Conservation (phyloP, 257 asterid genomes). For the Primulina tabacum region DNA sequence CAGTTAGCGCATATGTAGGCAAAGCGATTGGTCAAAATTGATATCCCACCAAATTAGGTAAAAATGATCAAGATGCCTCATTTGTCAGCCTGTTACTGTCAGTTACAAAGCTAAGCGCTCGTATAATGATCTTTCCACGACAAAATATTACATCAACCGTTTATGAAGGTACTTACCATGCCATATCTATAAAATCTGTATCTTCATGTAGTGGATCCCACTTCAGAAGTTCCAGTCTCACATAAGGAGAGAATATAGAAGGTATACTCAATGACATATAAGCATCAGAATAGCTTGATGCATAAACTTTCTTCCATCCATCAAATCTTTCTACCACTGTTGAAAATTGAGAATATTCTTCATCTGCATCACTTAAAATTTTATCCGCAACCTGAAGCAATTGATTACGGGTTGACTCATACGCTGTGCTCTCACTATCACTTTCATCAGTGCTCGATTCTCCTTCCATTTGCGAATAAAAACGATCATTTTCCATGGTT, state of each 20-base stretch:
- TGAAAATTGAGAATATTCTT: slow-evolving; percentile 75
- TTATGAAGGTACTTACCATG: slow-evolving; percentile 52
- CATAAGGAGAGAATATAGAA: slow-evolving; percentile 86
- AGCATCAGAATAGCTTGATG: slow-evolving; percentile 86
- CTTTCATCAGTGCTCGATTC: slow-evolving; percentile 98
- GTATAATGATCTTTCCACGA: neutral
- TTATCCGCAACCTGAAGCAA: slow-evolving; percentile 78
- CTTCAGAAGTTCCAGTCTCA: slow-evolving; percentile 89
- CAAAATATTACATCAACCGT: neutral
- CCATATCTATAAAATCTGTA: slow-evolving; percentile 79
- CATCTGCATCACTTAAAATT: slow-evolving; percentile 80
- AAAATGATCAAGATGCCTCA: slow-evolving; percentile 8
- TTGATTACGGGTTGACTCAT: slow-evolving; percentile 67
- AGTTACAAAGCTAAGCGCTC: neutral
- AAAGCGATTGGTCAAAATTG: neutral
- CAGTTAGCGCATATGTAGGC: neutral
- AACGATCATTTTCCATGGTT: slow-evolving; percentile 45
- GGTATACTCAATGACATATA: slow-evolving; percentile 83
- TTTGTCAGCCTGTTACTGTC: neutral
- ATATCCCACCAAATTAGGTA: neutral
- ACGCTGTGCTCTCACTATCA: slow-evolving; percentile 79
- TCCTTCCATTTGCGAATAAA: slow-evolving; percentile 71
- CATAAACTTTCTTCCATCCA: slow-evolving; percentile 74
- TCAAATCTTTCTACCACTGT: slow-evolving; percentile 69
- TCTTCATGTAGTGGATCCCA: slow-evolving; percentile 97